Conservation (phyloP, 179 eudicot species). For the Pouteria campechiana region DNA sequence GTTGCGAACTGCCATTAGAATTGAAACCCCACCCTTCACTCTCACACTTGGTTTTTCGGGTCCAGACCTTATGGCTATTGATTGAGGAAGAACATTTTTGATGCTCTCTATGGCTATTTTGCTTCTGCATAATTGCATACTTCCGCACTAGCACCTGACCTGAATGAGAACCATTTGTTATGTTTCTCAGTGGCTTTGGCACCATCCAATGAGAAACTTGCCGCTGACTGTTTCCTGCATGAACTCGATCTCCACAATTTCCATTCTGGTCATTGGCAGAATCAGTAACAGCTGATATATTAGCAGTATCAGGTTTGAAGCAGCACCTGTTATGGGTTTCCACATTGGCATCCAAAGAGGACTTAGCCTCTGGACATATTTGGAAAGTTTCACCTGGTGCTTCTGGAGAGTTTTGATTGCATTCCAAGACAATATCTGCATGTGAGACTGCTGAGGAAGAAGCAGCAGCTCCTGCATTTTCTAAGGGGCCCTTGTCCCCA, state of each 20-base stretch:
- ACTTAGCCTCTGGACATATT: too few species aligned
- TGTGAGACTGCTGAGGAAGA: conserved; percentile 30
- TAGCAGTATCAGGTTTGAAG: too few species aligned
- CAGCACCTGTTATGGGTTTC: conserved; percentile 16
- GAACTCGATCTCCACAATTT: conserved; percentile 24
- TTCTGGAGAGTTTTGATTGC: conserved; percentile 22
- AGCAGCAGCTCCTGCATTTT: conserved; percentile 12
- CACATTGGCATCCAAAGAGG: conserved; percentile 10
- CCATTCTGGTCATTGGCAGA: conserved; percentile 10
- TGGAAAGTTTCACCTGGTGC: conserved; percentile 7
- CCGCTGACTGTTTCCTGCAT: conserved; percentile 19
- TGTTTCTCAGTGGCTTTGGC: conserved; percentile 38
- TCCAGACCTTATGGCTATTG: conserved; percentile 33
- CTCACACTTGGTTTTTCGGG: conserved; percentile 32
- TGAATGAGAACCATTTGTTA: conserved; percentile 30
- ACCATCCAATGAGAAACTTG: conserved; percentile 43
- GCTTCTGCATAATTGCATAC: conserved; percentile 44
- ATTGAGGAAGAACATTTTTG: conserved; percentile 15
- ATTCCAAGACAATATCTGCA: conserved; percentile 19
- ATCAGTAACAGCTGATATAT: too few species aligned
- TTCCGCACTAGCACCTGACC: conserved; percentile 31
- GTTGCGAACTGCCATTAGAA: conserved; percentile 9
- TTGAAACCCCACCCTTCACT: conserved; percentile 22
- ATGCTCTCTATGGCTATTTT: conserved; percentile 21
- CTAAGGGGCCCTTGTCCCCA: conserved; percentile 24